Conservation (phyloP, 164 flowering plant species). For the Amborella trichopoda region DNA sequence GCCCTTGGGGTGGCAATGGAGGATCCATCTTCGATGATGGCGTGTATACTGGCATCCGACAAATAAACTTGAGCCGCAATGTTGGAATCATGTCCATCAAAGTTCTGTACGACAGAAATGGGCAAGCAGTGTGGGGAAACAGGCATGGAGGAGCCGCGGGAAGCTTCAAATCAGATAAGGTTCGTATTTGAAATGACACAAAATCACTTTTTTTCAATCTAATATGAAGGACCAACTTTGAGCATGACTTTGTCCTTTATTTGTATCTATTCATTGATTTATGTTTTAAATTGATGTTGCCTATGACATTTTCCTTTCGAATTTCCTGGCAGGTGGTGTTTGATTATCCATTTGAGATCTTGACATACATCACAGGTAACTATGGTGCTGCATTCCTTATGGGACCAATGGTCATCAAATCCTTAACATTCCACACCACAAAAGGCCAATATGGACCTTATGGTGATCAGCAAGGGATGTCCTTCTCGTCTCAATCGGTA, state of each 20-base stretch:
- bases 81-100: conserved; percentile 41
- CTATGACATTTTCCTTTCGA: background rate
- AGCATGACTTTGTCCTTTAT: too few species aligned
- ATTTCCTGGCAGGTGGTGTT: conserved; percentile 40
- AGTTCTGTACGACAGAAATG: conserved; percentile 54
- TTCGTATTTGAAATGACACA: too few species aligned
- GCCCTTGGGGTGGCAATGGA: conserved; percentile 87
- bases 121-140: conserved; percentile 51
- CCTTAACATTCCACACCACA: conserved; percentile 69
- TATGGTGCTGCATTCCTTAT: conserved; percentile 46
- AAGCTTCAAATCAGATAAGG: conserved; percentile 50
- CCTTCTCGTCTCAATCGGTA: conserved; percentile 28
- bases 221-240: too few species aligned
- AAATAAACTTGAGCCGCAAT: conserved; percentile 45
- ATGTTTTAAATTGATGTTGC: too few species aligned
- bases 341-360: conserved; percentile 55
- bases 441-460: conserved; percentile 61
- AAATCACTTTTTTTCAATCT: too few species aligned
- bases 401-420: conserved; percentile 65
- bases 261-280: too few species aligned
- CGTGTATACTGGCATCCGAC: conserved; percentile 44
- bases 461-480: conserved; percentile 66
- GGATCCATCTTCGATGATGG: conserved; percentile 76
- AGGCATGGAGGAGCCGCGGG: conserved; percentile 67
- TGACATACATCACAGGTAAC: conserved; percentile 60